phyloP scores from a whole-genome alignment of 257 asterid species.

The Euphrasia confusa region DNA sequence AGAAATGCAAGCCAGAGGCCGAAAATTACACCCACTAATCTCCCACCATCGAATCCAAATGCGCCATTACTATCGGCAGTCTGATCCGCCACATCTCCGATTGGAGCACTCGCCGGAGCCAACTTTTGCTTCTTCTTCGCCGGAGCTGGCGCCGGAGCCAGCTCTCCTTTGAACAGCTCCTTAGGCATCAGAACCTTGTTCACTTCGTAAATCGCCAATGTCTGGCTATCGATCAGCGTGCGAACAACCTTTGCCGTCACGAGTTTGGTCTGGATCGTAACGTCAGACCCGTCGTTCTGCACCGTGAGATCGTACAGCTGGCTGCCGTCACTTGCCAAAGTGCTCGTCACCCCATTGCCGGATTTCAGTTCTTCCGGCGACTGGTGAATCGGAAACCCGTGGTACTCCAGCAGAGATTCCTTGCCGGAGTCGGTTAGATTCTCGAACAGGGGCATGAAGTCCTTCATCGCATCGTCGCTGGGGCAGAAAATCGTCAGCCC shows the following conservation, averaged over 20 bases:
- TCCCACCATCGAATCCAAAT: constrained; percentile 20
- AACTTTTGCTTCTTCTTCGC: constrained; percentile 26
- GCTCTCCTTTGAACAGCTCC: constrained; percentile 49
- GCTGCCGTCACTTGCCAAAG: constrained; percentile 21
- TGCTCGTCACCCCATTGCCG: neutral
- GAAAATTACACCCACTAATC: constrained; percentile 23
- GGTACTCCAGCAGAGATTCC: constrained; percentile 42
- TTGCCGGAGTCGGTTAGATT: constrained; percentile 39
- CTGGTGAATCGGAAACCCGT: constrained; percentile 15
- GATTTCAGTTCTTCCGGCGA: neutral
- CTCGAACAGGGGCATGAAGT: constrained; percentile 46
- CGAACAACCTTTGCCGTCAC: constrained; percentile 49
- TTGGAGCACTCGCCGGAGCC: constrained; percentile 30
- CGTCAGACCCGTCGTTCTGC: constrained; percentile 51
- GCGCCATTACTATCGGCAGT: constrained; percentile 20
- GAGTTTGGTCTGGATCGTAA: constrained; percentile 42
- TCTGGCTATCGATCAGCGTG: constrained; percentile 58
- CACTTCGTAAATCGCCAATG: constrained; percentile 51
- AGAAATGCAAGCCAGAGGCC: constrained; percentile 9
- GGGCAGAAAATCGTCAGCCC: constrained; percentile 50
- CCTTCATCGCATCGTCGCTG: constrained; percentile 67
- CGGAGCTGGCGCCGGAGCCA: constrained; percentile 32
- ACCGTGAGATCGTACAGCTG: constrained; percentile 51
- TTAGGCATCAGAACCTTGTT: constrained; percentile 54
- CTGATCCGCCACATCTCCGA: constrained; percentile 37